phyloP scores from a whole-genome alignment of 1,284 basidiomycete species.

The Pterula multifida region DNA sequence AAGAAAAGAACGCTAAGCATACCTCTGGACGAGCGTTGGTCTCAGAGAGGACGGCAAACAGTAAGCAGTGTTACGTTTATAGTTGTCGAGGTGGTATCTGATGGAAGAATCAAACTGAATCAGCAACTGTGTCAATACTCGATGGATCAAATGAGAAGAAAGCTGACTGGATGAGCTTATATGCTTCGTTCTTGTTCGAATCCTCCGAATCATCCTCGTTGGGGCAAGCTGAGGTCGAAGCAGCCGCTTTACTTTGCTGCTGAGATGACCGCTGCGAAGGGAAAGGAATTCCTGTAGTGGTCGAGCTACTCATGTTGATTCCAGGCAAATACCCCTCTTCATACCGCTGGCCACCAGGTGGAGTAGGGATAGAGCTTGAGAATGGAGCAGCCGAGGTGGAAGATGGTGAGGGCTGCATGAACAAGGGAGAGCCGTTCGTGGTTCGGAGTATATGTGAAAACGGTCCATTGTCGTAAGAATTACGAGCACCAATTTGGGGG shows the following conservation, averaged over 20 bases:
- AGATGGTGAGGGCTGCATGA: conserved; percentile 35
- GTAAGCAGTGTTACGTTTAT: conserved; percentile 68
- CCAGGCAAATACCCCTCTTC: conserved; percentile 47
- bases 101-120: not conserved
- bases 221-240: conserved; percentile 21
- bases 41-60: conserved; percentile 79
- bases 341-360: conserved; percentile 20
- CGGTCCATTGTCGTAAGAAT: conserved; percentile 33
- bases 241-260: conserved; percentile 13
- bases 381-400: conserved; percentile 25
- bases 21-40: conserved; percentile 79
- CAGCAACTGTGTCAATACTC: not conserved
- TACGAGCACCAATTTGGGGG: conserved; percentile 16
- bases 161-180: conserved; percentile 68
- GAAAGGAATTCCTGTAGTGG: conserved; percentile 22
- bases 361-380: conserved; percentile 12
- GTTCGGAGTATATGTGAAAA: conserved; percentile 54
- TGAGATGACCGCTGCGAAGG: conserved; percentile 16
- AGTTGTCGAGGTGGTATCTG: conserved; percentile 83
- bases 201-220: conserved; percentile 42
- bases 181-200: conserved; percentile 63
- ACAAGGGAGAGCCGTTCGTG: conserved; percentile 48
- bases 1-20: conserved; percentile 5
- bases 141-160: not conserved
- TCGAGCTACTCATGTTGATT: conserved; percentile 44